phyloP scores from a whole-genome alignment of 345 rosid genomes.

The Camelina sativa region DNA sequence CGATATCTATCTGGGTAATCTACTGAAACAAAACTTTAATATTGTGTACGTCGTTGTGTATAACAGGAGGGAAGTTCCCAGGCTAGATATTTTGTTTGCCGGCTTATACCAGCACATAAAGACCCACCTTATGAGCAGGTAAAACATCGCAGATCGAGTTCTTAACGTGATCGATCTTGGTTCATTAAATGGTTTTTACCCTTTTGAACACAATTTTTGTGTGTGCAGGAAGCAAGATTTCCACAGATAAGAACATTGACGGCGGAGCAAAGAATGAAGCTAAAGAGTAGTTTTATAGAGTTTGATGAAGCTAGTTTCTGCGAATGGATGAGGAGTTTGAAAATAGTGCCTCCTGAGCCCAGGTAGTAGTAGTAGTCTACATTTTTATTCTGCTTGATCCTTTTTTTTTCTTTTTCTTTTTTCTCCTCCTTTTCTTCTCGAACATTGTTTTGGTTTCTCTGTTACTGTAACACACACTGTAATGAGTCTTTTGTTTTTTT shows the following conservation, averaged over 20 bases:
- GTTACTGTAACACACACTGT: conserved; percentile 3
- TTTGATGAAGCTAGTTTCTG: conserved; percentile 94
- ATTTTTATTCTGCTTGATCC: background rate
- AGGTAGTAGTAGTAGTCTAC: conserved; percentile 47
- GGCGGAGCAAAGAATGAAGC: conserved; percentile 65
- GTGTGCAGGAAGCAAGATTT: conserved; percentile 88
- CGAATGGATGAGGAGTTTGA: conserved; percentile 88
- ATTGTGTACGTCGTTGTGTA: conserved; percentile 14
- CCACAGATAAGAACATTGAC: conserved; percentile 76
- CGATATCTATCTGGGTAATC: background rate
- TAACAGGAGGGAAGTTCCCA: conserved; percentile 95
- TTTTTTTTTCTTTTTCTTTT: background rate
- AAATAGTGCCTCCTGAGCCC: conserved; percentile 78
- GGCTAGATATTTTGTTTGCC: conserved; percentile 90
- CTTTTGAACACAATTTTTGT: background rate
- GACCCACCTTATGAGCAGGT: conserved; percentile 99
- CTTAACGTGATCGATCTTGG: background rate
- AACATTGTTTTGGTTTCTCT: conserved; percentile 4
- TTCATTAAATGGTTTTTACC: too few species aligned
- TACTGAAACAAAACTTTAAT: conserved; percentile 23
- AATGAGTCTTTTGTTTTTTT: conserved; percentile 35
- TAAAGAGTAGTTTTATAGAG: conserved; percentile 82
- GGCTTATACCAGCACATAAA: conserved; percentile 96
- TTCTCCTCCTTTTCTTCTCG: background rate
- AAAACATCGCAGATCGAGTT: background rate